These are phyloP conservation scores for Albophoma yamanashiensis DNA, from an alignment of 2,329 filamentous ascomycete species.

Conservation along the genomic window DNA sequence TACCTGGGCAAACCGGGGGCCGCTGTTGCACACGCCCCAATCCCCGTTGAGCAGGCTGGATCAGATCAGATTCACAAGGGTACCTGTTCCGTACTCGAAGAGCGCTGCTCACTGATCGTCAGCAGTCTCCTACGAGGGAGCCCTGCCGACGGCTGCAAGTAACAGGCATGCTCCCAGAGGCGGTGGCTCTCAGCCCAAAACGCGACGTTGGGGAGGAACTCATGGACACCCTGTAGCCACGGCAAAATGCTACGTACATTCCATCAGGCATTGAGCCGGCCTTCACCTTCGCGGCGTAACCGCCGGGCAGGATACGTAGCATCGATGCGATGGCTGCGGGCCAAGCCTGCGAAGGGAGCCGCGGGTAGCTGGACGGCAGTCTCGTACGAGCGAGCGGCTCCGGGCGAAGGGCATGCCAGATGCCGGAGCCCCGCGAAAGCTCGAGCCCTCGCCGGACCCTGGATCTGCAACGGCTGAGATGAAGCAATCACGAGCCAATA, in stretches of 20 bases:
- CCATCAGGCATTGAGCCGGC: not conserved
- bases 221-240: not conserved
- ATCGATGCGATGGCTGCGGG: not conserved
- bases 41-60: not conserved
- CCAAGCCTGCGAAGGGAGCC: not conserved
- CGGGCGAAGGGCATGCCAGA: not conserved
- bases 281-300: not conserved
- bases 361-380: not conserved
- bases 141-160: not conserved
- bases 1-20: not conserved
- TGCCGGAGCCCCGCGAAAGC: not conserved
- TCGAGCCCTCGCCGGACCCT: not conserved
- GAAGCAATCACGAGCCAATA: not conserved
- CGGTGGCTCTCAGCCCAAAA: not conserved
- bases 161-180: not conserved
- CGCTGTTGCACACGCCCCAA: not conserved
- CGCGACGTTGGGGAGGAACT: not conserved
- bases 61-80: not conserved
- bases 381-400: not conserved
- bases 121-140: not conserved
- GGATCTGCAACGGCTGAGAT: not conserved
- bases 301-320: not conserved
- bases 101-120: not conserved
- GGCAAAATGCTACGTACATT: not conserved
- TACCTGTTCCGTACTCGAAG: too few relatives aligned